Base-by-base conservation (phyloP, 306 rosid genomes). In the Trifolium fragiferum region DNA sequence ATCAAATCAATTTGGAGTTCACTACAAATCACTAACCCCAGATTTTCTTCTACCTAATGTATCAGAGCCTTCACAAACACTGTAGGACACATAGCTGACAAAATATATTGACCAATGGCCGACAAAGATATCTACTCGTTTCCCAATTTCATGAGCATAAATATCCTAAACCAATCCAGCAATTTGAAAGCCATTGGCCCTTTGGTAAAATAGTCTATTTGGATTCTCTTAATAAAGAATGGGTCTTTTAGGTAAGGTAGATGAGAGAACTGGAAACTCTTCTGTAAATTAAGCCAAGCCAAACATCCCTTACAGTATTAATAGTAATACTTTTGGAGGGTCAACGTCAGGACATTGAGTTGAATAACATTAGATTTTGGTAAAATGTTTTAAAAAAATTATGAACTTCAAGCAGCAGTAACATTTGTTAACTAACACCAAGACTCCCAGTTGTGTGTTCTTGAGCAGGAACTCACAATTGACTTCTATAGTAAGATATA, bases 401-500 rank as follows among this genome's bases (percentile, higher is more conserved):
- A 41, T 23, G 37, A 58, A 33, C 54, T 46, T 40, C 25, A 14
- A 57, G 50, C 50, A 40, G 35, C 50, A 54, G 46, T 54, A 25
- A 57, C 10, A 41, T 37, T 40, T 72, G 68, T 40, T 41, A 72
- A 40, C 13, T 23, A 25, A n/a, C 13, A 72, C 16, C 25, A 23
- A 2, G 1, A 54, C 20, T 69, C 25, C 59, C 3, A 33, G 43
- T 18, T 49, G 44, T 16, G 8, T 15, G 12, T 15, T 38, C 67
- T 40, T 23, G 43, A 55, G 25, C 12, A 58, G 68, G 32, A 57
- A 32, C 27, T 58, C 32, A 11, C 5, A 49, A 61, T 30, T 19
- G 67, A 69, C 32, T 47, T 35, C 37, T 20, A 4, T 63, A 15
- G 55, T 35, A 57, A 57, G 43, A 72, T 73, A 43, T 46, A 35